Percentiles rank a stretch among this genome's conserved stretches.
phyloP scores from a whole-genome alignment of 2,329 filamentous ascomycete species.

The Neonectria ditissima region DNA sequence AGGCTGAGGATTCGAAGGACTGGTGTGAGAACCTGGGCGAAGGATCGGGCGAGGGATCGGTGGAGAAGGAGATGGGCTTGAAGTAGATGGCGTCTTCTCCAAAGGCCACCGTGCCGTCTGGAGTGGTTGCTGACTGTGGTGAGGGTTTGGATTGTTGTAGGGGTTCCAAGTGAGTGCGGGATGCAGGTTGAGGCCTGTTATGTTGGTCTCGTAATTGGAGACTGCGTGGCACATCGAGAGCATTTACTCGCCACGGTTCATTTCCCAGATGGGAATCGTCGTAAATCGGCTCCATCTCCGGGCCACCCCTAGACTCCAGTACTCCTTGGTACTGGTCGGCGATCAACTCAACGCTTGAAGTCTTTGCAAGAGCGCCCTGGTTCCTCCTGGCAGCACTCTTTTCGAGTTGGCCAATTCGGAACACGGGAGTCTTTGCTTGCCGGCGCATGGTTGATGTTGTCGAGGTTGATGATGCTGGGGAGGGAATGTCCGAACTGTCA shows the following conservation, averaged over 20 bases:
- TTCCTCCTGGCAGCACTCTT: conserved; percentile 40
- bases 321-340: conserved; percentile 64
- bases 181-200: conserved; percentile 30
- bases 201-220: conserved; percentile 24
- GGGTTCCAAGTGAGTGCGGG: conserved; percentile 41
- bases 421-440: conserved; percentile 65
- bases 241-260: conserved; percentile 24
- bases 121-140: conserved; percentile 52
- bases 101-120: conserved; percentile 59
- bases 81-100: conserved; percentile 62
- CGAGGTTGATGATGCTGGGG: conserved; percentile 51
- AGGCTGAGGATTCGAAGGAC: conserved; percentile 29
- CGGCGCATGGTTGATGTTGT: conserved; percentile 53
- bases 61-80: conserved; percentile 57
- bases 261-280: conserved; percentile 24
- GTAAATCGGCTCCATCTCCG: conserved; percentile 51
- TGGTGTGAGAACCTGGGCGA: conserved; percentile 30
- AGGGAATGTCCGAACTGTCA: conserved; percentile 44
- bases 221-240: conserved; percentile 33
- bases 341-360: conserved; percentile 60
- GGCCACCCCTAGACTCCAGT: conserved; percentile 52
- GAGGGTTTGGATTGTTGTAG: conserved; percentile 30
- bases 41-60: conserved; percentile 49
- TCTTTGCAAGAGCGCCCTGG: conserved; percentile 47
- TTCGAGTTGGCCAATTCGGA: conserved; percentile 63